phyloP scores from a whole-genome alignment of 768 basidiomycete species.

The Pholiota microspora region DNA sequence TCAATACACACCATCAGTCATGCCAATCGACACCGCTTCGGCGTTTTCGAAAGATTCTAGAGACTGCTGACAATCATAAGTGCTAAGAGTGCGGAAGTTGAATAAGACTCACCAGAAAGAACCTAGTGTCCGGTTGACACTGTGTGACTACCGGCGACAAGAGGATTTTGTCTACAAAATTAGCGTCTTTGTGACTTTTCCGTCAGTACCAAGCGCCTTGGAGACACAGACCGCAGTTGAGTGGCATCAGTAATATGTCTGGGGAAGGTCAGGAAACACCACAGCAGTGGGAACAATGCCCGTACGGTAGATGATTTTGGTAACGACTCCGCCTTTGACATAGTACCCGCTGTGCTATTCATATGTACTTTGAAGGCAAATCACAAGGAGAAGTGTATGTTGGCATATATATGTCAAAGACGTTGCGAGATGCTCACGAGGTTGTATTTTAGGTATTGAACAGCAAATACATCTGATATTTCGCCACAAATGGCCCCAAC shows the following conservation, averaged over 20 bases:
- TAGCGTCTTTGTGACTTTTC: not conserved
- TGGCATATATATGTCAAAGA: not conserved
- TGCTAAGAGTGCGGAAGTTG: conserved; percentile 7
- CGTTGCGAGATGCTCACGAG: not conserved
- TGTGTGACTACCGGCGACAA: conserved; percentile 1
- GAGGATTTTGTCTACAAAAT: not conserved
- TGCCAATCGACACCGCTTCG: not conserved
- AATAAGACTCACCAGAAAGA: conserved; percentile 5
- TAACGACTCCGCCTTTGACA: no score
- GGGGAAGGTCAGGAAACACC: not conserved
- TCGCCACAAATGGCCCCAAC: not conserved
- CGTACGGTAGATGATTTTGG: no score
- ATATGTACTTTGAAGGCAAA: not conserved
- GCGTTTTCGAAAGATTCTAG: not conserved
- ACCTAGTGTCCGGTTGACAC: conserved; percentile 2
- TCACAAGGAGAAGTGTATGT: not conserved
- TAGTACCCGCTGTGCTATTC: not conserved
- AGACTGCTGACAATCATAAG: not conserved
- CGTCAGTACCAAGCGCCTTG: not conserved
- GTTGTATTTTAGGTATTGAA: not conserved
- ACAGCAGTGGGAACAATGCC: not conserved
- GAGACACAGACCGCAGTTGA: not conserved
- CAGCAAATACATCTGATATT: not conserved
- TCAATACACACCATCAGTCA: not conserved
- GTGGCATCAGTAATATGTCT: not conserved